These are phyloP conservation scores for Mycena albidolilacea DNA, from an alignment of 768 basidiomycete species.

Conservation along the genomic window DNA sequence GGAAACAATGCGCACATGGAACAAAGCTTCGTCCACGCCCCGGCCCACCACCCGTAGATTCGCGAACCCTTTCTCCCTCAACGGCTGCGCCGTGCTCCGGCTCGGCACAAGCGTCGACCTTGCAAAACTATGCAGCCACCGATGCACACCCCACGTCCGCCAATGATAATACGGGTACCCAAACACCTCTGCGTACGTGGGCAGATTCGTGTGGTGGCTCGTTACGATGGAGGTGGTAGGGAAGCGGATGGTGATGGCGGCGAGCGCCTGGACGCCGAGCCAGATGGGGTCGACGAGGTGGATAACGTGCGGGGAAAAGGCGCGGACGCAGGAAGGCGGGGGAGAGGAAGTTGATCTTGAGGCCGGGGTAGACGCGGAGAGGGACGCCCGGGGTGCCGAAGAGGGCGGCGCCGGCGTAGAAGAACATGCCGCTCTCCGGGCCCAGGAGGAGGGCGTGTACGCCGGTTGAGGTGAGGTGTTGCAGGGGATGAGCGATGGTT, in stretches of 20 bases:
- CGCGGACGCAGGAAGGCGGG: no score
- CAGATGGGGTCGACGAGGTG: neutral
- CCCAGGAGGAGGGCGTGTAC: no score
- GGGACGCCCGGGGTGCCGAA: neutral
- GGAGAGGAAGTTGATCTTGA: no score
- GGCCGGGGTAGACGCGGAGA: no score
- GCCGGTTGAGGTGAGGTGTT: no score
- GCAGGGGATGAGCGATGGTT: no score
- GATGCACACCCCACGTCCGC: neutral
- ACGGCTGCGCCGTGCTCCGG: neutral
- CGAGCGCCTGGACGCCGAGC: slow-evolving; percentile 10
- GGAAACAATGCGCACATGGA: slow-evolving; percentile 15
- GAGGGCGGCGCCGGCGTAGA: neutral
- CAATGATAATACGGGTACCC: neutral
- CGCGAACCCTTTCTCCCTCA: neutral
- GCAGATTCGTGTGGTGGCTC: neutral
- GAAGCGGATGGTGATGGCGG: neutral
- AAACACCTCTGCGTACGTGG: neutral
- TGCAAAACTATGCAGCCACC: slow-evolving; percentile 11
- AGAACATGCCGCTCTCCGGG: no score
- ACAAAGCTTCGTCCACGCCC: slow-evolving; percentile 5
- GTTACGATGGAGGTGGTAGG: neutral
- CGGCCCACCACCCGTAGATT: slow-evolving; percentile 6
- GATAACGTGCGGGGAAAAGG: no score
- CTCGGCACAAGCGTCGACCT: slow-evolving; percentile 17